Percentiles rank a stretch among this genome's conserved stretches.
phyloP scores from a whole-genome alignment of 2,329 filamentous ascomycete genomes.

The Orbilia oligospora region DNA sequence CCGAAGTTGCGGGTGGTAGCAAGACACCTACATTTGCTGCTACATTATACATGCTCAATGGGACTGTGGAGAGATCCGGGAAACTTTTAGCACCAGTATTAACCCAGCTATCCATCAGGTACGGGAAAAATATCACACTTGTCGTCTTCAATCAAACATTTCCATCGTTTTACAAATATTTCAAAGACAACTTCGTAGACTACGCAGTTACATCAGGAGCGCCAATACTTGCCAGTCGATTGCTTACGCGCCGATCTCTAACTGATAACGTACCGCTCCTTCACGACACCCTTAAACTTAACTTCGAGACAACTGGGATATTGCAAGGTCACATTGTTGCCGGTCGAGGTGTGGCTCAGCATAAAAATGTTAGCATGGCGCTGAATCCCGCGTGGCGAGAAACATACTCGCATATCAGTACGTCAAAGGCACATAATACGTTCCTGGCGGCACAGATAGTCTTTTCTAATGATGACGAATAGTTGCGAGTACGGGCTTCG shows the following conservation, averaged over 20 bases:
- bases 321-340: conserved; percentile 16
- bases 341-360: neutral
- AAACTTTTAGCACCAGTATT: neutral
- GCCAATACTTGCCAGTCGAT: conserved; percentile 3
- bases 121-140: neutral
- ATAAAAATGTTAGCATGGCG: conserved; percentile 22
- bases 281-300: conserved; percentile 8
- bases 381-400: conserved; percentile 19
- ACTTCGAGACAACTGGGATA: conserved; percentile 12
- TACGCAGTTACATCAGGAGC: conserved; percentile 2
- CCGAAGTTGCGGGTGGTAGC: neutral
- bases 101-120: neutral
- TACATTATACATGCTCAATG: conserved; percentile 20
- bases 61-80: conserved; percentile 1
- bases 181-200: conserved; percentile 11
- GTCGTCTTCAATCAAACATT: conserved; percentile 2
- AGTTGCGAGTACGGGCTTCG: conserved; percentile 3
- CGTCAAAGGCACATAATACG: neutral
- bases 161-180: conserved; percentile 5
- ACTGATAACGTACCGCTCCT: conserved; percentile 18
- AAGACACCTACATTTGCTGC: neutral
- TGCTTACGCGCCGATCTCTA: conserved; percentile 3
- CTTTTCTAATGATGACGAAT: neutral
- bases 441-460: neutral
- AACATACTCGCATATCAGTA: conserved; percentile 15